Base-by-base conservation (phyloP, 2,329 filamentous ascomycete genomes). In the Penicillium sp. region DNA sequence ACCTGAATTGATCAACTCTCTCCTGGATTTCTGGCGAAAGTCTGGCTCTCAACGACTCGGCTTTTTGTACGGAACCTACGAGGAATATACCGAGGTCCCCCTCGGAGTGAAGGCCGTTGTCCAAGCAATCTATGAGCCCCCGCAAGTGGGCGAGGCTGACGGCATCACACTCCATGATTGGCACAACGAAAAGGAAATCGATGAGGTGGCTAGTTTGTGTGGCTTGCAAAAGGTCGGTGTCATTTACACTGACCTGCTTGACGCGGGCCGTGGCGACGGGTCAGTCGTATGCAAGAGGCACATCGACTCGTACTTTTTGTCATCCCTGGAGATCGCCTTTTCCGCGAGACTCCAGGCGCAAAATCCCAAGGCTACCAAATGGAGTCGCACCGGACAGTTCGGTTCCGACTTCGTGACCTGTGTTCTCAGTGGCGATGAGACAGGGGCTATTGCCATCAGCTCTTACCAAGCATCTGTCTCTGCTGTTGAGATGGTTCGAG, bases 331-430 rank as follows among this genome's bases (percentile, higher is more conserved):
- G 74, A 88, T 97, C 57, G 86, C 86, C 60, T 97, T 97, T 73
- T 90, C 92, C 1, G 88, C 94, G 18, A 86, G 92, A 45, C 82
- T 95, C 57, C 94, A 99, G 75, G 91, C 91, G 7, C 87, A 90
- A 67, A 85, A 96, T 64, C 92, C 93, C 1, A 93, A 95, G 66
- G 81, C 91, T 16, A 94, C 91, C 8, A 97, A 97, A 73, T 99
- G 94, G 93, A 96, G 93, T 71, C 92, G 97, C 67, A 95, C 90
- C 2, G 94, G 93, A 43, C 84, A 84, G 52, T 99, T 97, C 68
- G 94, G 94, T 16, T 97, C 93, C 46, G 94, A 95, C 70, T 97
- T 97, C 71, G 92, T 99, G 45, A 97, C 94, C 0, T 99, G 94
- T 73, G 86, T 99, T 42, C 83, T 99, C 57, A 93, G 91, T n/a